Evolutionary conservation across 805 yeast species (phyloP), one percentile per base, ranked within the genome.

Genomic region (Saturnispora halmiae): DNA sequence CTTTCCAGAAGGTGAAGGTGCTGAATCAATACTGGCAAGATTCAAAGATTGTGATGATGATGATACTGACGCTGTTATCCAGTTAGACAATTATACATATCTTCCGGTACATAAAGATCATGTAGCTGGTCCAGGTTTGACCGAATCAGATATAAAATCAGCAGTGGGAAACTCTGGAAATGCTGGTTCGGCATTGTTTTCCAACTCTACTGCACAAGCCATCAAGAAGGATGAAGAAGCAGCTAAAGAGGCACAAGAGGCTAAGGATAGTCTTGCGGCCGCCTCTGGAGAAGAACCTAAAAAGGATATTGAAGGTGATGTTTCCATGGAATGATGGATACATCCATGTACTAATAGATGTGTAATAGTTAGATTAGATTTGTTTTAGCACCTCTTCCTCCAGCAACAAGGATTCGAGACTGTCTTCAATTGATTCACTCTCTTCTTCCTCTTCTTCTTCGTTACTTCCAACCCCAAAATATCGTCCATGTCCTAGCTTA

Each of bases 121-220:
- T 7, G 34, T 10, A 9, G 14, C 39, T 20, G 50, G 42, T 18
- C 43, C 41, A 19, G 64, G 63, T 1, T 46, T 64, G 37, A 50
- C 62, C n/a, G 63, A 55, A 39, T 66, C 66, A 2, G 68, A 64
- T 49, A 63, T 64, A 24, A 59, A 65, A 40, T 67, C 66, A 24
- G 69, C 70, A 1, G 68, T 62, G 13, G 67, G 68, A 20, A 70
- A 65, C 21, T 46, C 56, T 24, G 59, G 57, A 26, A 36, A 20
- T 26, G 59, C 52, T n/a, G 53, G 54, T 13, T 47, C 50, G 8
- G 44, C 48, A 6, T 39, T 56, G 20, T 58, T 59, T 32, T 54
- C 62, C 2, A 56, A 59, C 45, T 52, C 60, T 45, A 58, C 60
- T 3, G 61, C 61, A 13, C 53, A 47, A 35, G 51, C 49, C 8